Evolutionary conservation across 352 stramenopile species (phyloP), one percentile per base, ranked within the genome.

Genomic region (Globisporangium viniferum): DNA sequence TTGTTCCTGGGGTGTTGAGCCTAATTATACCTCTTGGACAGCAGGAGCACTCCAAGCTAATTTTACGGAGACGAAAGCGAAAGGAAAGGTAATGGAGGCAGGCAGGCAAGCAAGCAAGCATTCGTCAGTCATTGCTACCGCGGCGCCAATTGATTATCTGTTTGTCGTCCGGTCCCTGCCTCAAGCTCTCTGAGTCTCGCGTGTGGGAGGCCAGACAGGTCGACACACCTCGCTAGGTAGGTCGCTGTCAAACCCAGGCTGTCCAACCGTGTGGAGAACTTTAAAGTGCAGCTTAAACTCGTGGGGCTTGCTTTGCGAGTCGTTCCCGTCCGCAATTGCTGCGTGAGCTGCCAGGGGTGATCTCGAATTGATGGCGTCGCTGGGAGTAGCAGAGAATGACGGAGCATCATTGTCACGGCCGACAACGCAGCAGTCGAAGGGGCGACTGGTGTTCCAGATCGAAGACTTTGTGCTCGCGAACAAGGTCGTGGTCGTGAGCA

Each of bases 391-490:
- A 4, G 33, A 36, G 5, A 33, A 46, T 6, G 27, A 22, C 1
- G 57, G 20, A 35, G 22, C 57, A n/a, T 5, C 57, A 7, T 8
- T 18, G 14, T 68, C 54, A 35, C 51, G 56, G 15, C 49, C 61
- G 5, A 49, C 56, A 20, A 64, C 70, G 27, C 33, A 41, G 33
- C 41, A 54, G 60, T 66, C 41, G 39, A 77, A 67, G 14, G 69
- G 64, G 0, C 44, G 51, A 44, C 61, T 86, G n/a, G 64, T 86
- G 15, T 67, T 84, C 36, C 66, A 82, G 29, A 69, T 76, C 39
- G 64, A 74, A 15, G 66, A 77, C 41, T 73, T 82, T 20, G 49
- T 70, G 20, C 64, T 86, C 20, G 75, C 71, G n/a, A 70, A 68
- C 27, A 79, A 75, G 56, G 15, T 82, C 12, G 64, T 82, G 7